Evolutionary conservation across 140 eudicot genomes (phyloP).

Genomic region (Flaveria floridana): DNA sequence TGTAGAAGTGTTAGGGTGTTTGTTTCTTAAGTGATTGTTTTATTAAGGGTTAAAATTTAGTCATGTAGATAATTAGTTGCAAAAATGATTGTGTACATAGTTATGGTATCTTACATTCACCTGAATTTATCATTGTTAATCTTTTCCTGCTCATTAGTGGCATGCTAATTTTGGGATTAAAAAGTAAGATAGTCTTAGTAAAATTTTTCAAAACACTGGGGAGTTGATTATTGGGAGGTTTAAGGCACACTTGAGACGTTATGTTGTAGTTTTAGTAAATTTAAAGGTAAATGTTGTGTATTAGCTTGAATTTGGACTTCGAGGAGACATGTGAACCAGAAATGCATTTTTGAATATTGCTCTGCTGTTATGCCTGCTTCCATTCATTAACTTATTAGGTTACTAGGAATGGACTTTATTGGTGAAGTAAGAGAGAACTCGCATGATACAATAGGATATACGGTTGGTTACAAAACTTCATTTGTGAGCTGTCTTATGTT

Average conservation of each 20-base stretch:
- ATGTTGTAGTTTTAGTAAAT: neutral
- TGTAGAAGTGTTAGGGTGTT: neutral
- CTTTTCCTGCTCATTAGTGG: neutral
- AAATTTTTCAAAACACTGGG: neutral
- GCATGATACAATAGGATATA: neutral
- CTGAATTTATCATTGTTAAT: neutral
- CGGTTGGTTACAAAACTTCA: neutral
- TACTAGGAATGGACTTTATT: neutral
- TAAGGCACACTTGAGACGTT: neutral
- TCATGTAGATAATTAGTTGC: neutral
- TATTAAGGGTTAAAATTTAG: neutral
- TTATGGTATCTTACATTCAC: neutral
- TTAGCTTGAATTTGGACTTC: neutral
- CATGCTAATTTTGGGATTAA: neutral
- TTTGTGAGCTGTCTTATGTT: neutral
- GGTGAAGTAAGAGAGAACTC: neutral
- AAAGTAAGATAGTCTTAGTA: neutral
- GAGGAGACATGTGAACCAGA: neutral
- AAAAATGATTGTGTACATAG: neutral
- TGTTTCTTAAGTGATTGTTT: neutral
- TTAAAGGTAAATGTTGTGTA: neutral
- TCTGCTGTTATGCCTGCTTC: neutral
- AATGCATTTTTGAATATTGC: neutral
- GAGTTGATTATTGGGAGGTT: neutral
- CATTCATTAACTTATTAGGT: neutral